A percentile compares a stretch with the other conserved stretches of the same genome.
Conservation (phyloP, 208 protist genomes). For the Leishmania major region DNA sequence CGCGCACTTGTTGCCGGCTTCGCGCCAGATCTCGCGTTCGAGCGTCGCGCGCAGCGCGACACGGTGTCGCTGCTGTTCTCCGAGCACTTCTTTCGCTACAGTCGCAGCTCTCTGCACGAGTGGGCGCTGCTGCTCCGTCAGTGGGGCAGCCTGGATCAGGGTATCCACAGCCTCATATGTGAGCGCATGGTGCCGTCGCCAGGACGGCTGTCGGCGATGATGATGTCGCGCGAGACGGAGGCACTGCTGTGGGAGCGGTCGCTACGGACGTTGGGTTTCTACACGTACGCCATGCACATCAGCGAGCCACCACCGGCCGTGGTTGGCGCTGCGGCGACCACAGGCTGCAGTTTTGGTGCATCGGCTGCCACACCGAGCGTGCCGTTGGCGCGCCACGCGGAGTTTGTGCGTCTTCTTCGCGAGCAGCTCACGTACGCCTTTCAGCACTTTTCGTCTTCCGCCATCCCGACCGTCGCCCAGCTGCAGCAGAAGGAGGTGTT, state of each 20-base stretch:
- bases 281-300: constrained; percentile 26
- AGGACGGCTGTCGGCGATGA: constrained; percentile 35
- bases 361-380: neutral
- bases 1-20: constrained; percentile 23
- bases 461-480: constrained; percentile 14
- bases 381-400: constrained; percentile 22
- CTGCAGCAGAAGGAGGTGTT: constrained; percentile 27
- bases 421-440: constrained; percentile 43
- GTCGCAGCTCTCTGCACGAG: constrained; percentile 35
- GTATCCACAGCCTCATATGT: constrained; percentile 22
- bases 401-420: constrained; percentile 47
- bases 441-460: constrained; percentile 28
- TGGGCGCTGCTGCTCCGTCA: constrained; percentile 43
- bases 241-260: constrained; percentile 37
- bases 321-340: constrained; percentile 10
- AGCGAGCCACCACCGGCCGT: constrained; percentile 4
- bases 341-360: neutral
- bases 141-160: constrained; percentile 8
- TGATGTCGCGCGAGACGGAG: constrained; percentile 49
- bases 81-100: constrained; percentile 55
- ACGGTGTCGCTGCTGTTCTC: constrained; percentile 41
- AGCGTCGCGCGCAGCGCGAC: constrained; percentile 45
- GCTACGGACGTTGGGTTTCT: constrained; percentile 45
- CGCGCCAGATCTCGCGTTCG: constrained; percentile 25
- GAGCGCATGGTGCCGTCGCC: constrained; percentile 26